Base-by-base conservation (phyloP, 2,329 filamentous ascomycete genomes). In the Diplodia seriata region DNA sequence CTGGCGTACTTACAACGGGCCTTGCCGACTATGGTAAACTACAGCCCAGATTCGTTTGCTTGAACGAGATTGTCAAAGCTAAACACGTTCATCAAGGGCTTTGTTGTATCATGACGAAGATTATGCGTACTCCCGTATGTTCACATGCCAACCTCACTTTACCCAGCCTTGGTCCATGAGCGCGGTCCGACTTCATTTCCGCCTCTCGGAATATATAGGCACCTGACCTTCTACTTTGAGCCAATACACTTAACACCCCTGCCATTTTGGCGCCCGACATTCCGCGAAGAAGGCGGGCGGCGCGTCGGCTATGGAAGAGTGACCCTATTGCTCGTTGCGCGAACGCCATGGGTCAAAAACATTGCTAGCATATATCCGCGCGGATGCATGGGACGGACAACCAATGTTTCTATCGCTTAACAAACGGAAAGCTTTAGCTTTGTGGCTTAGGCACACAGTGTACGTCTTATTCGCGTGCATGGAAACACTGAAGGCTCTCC, bases 151-250 rank as follows among this genome's bases (percentile, higher is more conserved):
- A 5, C 43, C 18, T 47, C 3, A 14, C n/a, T 47, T n/a, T n/a
- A 20, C 43, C 20, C n/a, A 47, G 11, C n/a, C n/a, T n/a, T 11
- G 43, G 18, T 47, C 43, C n/a, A 8, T 20, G 43, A 20, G 18
- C 43, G 43, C 9, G 18, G 9, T 9, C 43, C 6, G 43, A 47
- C 43, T 47, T 47, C n/a, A 20, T 47, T n/a, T n/a, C 43, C 43
- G 18, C 43, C 43, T 20, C n/a, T 47, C 18, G 43, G 43, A 20
- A 47, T 47, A 11, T 47, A 5, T 47, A 12, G n/a, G n/a, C 43
- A 47, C n/a, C 43, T 47, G 43, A 47, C 43, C 43, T 47, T 47
- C 43, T 47, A 47, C 18, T 47, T 47, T 47, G n/a, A 11, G 43
- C 20, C 8, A 47, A n/a, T 9, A 11, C 7, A 18, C 43, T n/a